A percentile compares a stretch with the other conserved stretches of the same genome.
Conservation (phyloP, 306 rosid species). For the Begonia fuchsioides region DNA sequence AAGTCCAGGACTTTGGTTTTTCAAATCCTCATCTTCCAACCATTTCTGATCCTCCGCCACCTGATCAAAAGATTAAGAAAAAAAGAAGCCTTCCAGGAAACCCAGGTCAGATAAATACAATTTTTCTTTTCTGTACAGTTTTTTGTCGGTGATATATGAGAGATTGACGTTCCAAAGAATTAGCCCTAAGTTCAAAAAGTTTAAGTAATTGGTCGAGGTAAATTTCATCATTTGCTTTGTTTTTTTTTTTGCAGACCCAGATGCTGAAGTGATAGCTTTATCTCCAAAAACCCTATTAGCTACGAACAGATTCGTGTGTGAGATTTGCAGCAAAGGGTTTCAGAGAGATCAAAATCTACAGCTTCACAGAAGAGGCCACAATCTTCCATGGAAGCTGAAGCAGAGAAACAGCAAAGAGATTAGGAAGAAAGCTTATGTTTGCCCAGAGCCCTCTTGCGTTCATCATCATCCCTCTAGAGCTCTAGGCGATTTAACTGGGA, state of each 20-base stretch:
- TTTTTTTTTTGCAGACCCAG: slow-evolving; percentile 41
- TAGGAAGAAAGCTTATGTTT: background rate
- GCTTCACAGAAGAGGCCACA: slow-evolving; percentile 88
- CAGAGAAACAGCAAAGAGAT: background rate
- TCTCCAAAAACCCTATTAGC: slow-evolving; percentile 77
- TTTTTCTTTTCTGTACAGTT: no score
- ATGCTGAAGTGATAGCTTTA: slow-evolving; percentile 83
- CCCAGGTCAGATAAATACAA: slow-evolving; percentile 33
- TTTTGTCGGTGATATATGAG: no score
- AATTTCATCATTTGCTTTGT: no score
- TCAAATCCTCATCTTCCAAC: slow-evolving; percentile 24
- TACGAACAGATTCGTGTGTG: slow-evolving; percentile 78
- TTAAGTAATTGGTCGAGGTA: no score
- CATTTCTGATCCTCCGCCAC: slow-evolving; percentile 21
- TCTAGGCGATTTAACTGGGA: background rate
- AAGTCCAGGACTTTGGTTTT: slow-evolving; percentile 6
- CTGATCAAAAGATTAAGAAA: slow-evolving; percentile 41
- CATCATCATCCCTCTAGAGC: background rate
- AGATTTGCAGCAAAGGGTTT: slow-evolving; percentile 86
- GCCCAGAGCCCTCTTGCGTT: background rate
- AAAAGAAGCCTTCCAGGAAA: slow-evolving; percentile 87
- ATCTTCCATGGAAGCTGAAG: slow-evolving; percentile 88
- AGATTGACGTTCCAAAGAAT: no score
- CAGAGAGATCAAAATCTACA: slow-evolving; percentile 89
- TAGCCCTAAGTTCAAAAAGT: no score